A percentile compares a stretch with the other conserved stretches of the same genome.
phyloP scores from a whole-genome alignment of 2,329 filamentous ascomycete genomes.

The Aureobasidium sp. region DNA sequence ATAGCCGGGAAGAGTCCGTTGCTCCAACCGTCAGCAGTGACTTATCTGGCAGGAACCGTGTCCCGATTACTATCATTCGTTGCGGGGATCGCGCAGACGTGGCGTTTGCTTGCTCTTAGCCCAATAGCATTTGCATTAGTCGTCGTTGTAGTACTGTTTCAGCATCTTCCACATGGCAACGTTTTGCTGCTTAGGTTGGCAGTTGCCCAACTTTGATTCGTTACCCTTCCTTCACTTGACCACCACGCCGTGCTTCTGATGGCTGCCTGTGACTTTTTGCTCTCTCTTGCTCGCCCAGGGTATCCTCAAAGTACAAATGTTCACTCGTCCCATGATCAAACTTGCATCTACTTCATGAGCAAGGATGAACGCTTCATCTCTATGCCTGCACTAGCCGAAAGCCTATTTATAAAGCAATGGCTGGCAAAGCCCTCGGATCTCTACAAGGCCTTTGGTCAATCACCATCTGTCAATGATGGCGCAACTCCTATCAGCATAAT shows the following conservation, averaged over 20 bases:
- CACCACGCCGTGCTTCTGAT: neutral
- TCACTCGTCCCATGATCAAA: neutral
- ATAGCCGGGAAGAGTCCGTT: conserved; percentile 11
- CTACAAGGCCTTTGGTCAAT: neutral
- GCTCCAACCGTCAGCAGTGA: conserved; percentile 8
- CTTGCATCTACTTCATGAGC: neutral
- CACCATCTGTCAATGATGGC: conserved; percentile 6
- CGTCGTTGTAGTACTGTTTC: conserved; percentile 15
- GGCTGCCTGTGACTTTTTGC: neutral
- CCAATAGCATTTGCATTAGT: conserved; percentile 15
- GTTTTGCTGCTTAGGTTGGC: neutral
- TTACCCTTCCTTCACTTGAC: neutral
- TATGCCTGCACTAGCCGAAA: neutral
- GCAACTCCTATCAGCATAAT: neutral
- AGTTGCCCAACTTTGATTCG: neutral
- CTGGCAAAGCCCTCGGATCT: conserved; percentile 1
- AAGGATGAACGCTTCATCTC: neutral
- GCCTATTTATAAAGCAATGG: conserved; percentile 5
- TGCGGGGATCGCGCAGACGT: conserved; percentile 9
- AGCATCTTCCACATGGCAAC: conserved; percentile 11
- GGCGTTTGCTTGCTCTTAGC: conserved; percentile 15
- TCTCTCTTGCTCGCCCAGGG: neutral
- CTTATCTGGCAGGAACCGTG: conserved; percentile 4
- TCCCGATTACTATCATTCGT: neutral
- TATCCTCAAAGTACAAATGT: neutral